phyloP scores from a whole-genome alignment of 768 basidiomycete genomes.

The Pulveroboletus frians region DNA sequence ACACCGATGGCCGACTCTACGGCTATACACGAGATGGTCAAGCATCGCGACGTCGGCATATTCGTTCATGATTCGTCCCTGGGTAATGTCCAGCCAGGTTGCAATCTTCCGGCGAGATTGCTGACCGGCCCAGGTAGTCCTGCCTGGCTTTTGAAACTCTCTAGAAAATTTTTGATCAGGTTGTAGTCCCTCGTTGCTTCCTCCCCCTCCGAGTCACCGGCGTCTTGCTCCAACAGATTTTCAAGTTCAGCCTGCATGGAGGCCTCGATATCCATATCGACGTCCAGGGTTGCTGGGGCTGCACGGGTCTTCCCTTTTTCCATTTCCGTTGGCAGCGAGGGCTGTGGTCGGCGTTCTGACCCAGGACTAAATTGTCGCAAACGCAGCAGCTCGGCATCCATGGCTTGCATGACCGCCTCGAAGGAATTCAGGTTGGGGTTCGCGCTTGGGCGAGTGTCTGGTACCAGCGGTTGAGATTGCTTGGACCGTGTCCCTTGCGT shows the following conservation, averaged over 20 bases:
- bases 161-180: slow-evolving; percentile 93
- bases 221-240: slow-evolving; percentile 49
- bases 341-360: slow-evolving; percentile 12
- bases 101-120: slow-evolving; percentile 79
- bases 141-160: slow-evolving; percentile 90
- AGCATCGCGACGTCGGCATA: neutral
- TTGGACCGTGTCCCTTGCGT: slow-evolving; percentile 7
- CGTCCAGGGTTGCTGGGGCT: slow-evolving; percentile 36
- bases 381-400: slow-evolving; percentile 78
- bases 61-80: slow-evolving; percentile 49
- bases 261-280: slow-evolving; percentile 67
- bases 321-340: slow-evolving; percentile 36
- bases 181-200: slow-evolving; percentile 69
- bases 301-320: slow-evolving; percentile 37
- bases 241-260: slow-evolving; percentile 88
- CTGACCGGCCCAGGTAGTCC: slow-evolving; percentile 90
- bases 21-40: neutral
- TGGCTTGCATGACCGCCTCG: slow-evolving; percentile 92
- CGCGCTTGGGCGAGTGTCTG: slow-evolving; percentile 37
- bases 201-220: slow-evolving; percentile 50
- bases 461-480: slow-evolving; percentile 18
- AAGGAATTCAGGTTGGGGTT: slow-evolving; percentile 86
- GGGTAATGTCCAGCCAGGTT: slow-evolving; percentile 70
- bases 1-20: neutral
- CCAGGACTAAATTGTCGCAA: slow-evolving; percentile 29